Conservation (phyloP, 1,284 basidiomycete genomes). For the Boletus subluridellus region DNA sequence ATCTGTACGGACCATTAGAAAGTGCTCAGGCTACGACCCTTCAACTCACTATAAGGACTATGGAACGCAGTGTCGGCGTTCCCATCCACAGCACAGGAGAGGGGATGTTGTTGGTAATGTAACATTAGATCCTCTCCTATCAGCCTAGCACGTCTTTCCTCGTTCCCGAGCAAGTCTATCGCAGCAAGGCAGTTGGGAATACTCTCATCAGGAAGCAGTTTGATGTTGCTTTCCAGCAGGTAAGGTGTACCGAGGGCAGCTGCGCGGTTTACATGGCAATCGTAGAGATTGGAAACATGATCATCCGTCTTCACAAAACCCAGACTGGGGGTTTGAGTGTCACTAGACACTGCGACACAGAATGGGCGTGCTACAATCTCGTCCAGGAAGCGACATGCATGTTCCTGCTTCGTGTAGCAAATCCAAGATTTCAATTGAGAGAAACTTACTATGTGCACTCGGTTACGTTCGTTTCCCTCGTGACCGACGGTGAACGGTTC, state of each 20-base stretch:
- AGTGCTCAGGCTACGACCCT: background rate
- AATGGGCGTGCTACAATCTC: constrained; percentile 7
- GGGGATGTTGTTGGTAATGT: constrained; percentile 46
- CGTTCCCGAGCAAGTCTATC: constrained; percentile 42
- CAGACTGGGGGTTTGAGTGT: background rate
- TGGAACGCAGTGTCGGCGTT: constrained; percentile 46
- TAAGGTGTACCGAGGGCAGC: constrained; percentile 48
- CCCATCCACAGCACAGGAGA: constrained; percentile 57
- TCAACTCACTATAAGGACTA: constrained; percentile 43
- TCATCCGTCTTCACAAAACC: constrained; percentile 15
- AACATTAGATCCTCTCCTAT: constrained; percentile 36
- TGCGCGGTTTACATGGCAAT: constrained; percentile 32
- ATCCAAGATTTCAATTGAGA: background rate
- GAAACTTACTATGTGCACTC: constrained; percentile 52
- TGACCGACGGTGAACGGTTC: constrained; percentile 59
- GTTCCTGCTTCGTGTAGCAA: constrained; percentile 15
- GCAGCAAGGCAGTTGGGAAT: constrained; percentile 29
- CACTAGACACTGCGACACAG: background rate
- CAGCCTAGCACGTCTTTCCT: constrained; percentile 33
- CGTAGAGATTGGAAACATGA: background rate
- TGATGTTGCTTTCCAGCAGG: constrained; percentile 55
- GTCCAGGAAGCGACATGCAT: constrained; percentile 31
- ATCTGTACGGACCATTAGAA: constrained; percentile 22
- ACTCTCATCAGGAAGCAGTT: constrained; percentile 38
- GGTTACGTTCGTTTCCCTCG: constrained; percentile 57